Base-by-base conservation (phyloP, 2,329 filamentous ascomycete genomes). In the Talaromyces rugulosus region DNA sequence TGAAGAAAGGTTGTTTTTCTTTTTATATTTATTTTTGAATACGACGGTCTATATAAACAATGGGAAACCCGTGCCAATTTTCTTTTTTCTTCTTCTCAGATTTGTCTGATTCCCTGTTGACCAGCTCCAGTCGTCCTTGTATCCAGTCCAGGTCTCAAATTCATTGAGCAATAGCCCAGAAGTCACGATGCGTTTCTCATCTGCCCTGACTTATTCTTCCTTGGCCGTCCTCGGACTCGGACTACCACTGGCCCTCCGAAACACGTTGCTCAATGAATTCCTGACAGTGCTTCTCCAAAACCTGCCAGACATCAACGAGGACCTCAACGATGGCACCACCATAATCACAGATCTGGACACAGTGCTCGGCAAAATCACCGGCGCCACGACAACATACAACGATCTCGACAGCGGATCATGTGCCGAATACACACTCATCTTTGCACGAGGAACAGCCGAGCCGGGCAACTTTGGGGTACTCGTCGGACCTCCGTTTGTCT, bases 381-480 rank as follows among this genome's bases (percentile, higher is more conserved):
- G 60, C 3, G 62, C 61, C n/a, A 60, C 56, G 23, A 63, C 63
- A 8, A 67, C 66, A 1, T 58, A 67, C 44, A 67, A 67, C 28
- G 62, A 65, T 6, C 23, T 64, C 1, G 56, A 27, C 5, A 42
- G 31, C 11, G 56, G 55, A 6, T 53, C 61, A 5, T 67, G 66
- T 40, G 64, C 33, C 6, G 63, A 65, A 33, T 66, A 60, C 12
- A 67, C 66, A 1, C 61, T 67, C 30, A 61, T 67, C 27, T 67
- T 64, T 47, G 66, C 66, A 18, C 65, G 66, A 28, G 66, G 66
- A 9, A 67, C 66, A 2, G 40, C 63, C n/a, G 66, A 67, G 47
- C 66, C 66, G 1, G 66, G 66, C 5, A 67, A 67, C 56, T 63
- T 66, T 36, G 65, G 65, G 16, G 54, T 64, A 1, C 50, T 64